A percentile compares a stretch with the other conserved stretches of the same genome.
Conservation (phyloP, 805 yeast species). For the Metschnikowia gruessii region DNA sequence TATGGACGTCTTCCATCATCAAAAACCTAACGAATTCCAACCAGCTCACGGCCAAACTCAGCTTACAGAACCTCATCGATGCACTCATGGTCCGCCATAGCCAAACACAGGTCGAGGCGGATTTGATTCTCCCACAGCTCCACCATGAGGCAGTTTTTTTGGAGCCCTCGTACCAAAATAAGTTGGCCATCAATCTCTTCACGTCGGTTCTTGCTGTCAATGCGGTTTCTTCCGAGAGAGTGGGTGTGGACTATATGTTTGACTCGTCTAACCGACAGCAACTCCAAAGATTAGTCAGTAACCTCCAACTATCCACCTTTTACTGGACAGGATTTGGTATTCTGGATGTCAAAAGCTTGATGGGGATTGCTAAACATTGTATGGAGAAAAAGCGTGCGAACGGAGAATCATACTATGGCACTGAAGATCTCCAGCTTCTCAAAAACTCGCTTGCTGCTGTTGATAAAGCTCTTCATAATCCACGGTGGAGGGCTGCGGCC, state of each 20-base stretch:
- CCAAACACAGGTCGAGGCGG: conserved; percentile 50
- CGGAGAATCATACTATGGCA: conserved; percentile 27
- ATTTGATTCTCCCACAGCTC: conserved; percentile 55
- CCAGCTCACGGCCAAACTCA: conserved; percentile 39
- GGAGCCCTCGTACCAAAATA: conserved; percentile 63
- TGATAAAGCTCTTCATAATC: conserved; percentile 47
- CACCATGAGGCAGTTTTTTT: conserved; percentile 57
- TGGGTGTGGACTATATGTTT: conserved; percentile 68
- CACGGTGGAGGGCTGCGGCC: conserved; percentile 57
- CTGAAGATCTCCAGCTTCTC: conserved; percentile 41
- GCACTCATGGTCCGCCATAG: conserved; percentile 57
- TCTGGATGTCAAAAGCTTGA: conserved; percentile 53
- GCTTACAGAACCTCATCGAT: conserved; percentile 42
- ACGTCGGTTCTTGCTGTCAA: conserved; percentile 67
- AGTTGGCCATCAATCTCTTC: conserved; percentile 58
- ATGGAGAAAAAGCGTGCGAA: conserved; percentile 34
- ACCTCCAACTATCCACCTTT: conserved; percentile 64
- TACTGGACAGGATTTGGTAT: conserved; percentile 73
- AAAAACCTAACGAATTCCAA: conserved; percentile 45
- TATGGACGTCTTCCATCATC: conserved; percentile 47
- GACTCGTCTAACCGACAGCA: conserved; percentile 55
- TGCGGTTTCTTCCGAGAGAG: conserved; percentile 70
- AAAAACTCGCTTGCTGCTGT: conserved; percentile 45
- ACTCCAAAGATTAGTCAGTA: conserved; percentile 54
- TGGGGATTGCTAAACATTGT: conserved; percentile 46